Conservation (phyloP, 306 rosid genomes). For the Purshia tridentata region DNA sequence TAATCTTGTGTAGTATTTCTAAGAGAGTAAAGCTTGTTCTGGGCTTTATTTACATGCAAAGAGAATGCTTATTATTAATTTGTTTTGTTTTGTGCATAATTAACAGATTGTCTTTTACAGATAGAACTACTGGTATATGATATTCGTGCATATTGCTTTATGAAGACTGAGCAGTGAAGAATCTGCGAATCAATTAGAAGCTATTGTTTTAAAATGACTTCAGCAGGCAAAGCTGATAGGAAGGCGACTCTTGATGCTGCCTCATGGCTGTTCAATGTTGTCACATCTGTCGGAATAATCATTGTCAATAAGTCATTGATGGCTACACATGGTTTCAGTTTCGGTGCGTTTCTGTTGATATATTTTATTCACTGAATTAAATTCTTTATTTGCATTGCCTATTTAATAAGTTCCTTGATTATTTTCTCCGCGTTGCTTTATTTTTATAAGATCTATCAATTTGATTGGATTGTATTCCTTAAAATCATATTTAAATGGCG, state of each 20-base stretch:
- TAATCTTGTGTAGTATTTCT: not conserved
- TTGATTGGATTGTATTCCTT: not conserved
- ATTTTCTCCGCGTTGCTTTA: too few relatives aligned
- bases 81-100: too few relatives aligned
- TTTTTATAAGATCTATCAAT: not conserved
- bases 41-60: not conserved
- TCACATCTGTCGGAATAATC: slow-evolving; percentile 75
- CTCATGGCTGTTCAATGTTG: slow-evolving; percentile 78
- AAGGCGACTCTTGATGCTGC: slow-evolving; percentile 60
- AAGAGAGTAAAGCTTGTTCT: not conserved
- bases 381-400: not conserved
- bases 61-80: not conserved
- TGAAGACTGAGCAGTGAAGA: slow-evolving; percentile 5
- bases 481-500: not conserved
- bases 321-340: slow-evolving; percentile 72
- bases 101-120: not conserved
- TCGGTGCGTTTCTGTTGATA: slow-evolving; percentile 40
- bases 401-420: slow-evolving; percentile 5
- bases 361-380: not conserved
- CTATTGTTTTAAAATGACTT: slow-evolving; percentile 42
- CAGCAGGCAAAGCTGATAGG: slow-evolving; percentile 51
- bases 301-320: slow-evolving; percentile 69
- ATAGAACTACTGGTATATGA: not conserved
- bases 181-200: slow-evolving; percentile 25
- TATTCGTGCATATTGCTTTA: not conserved